Base-by-base conservation (phyloP, 2,329 filamentous ascomycete genomes). In the Fusarium circinatum region DNA sequence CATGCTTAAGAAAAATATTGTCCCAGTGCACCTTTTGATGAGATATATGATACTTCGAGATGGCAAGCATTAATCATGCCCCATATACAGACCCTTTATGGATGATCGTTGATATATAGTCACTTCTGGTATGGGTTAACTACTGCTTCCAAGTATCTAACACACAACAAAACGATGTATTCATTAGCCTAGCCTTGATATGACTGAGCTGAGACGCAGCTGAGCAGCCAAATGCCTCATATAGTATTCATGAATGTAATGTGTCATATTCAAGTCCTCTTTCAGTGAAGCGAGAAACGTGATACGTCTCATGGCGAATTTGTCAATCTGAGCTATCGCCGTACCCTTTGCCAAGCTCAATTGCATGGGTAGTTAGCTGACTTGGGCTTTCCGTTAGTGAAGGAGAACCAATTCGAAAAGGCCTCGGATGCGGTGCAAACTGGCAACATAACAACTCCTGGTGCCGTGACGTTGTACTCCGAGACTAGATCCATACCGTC, bases 261-360 rank as follows among this genome's bases (percentile, higher is more conserved):
- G 9, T 11, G 8, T 15, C 5, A 15, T 6, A 12, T 24, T 6
- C 2, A 20, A 22, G 17, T 26, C n/a, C 9, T 20, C n/a, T 24
- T 6, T 20, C 3, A 20, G n/a, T 34, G 13, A 38, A 54, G 22
- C 8, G 34, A 39, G 24, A 22, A 17, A 39, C 12, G 5, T 13
- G 2, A n/a, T 9, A 18, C 10, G 20, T n/a, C 13, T 5, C 17
- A 24, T 0, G n/a, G 7, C 30, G 17, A 8, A 12, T 3, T 17
- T 20, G 6, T 20, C 5, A 8, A 8, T 11, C 9, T 20, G 3
- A 18, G 0, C 12, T 34, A 14, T 52, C 30, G 11, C 18, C 18
- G 6, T 28, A 26, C 3, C n/a, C 10, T 39, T 39, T 28, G 1
- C 2, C 20, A 6, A 17, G 34, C 20, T 54, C 7, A 54, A 10